A percentile compares a stretch with the other conserved stretches of the same genome.
Evolutionary conservation across 192 early-diverging fungal genomes (phyloP).

Genomic region (Endogone sp.): DNA sequence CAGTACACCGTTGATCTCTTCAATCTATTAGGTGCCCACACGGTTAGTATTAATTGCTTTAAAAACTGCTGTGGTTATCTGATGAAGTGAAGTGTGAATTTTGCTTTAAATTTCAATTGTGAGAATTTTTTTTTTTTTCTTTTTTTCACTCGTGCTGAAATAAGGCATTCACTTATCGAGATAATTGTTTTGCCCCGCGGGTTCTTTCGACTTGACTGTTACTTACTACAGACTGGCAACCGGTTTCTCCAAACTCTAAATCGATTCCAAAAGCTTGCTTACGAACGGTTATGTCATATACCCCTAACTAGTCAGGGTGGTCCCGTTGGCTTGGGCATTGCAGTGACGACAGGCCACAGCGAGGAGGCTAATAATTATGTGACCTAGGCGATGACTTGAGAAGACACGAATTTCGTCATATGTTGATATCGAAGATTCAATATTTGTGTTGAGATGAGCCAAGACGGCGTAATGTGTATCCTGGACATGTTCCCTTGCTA

Average conservation of each 20-base stretch:
- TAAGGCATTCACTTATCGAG: too few species aligned
- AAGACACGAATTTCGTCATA: not conserved
- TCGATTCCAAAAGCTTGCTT: slow-evolving; percentile 38
- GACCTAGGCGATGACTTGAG: not conserved
- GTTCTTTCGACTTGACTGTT: not conserved
- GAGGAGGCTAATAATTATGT: not conserved
- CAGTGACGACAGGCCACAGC: not conserved
- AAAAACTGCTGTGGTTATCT: too few species aligned
- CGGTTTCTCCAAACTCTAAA: slow-evolving; percentile 39
- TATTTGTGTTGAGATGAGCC: not conserved
- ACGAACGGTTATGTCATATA: slow-evolving; percentile 28
- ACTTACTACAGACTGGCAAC: slow-evolving; percentile 26
- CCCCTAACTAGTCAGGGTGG: not conserved
- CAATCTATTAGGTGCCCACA: slow-evolving; percentile 64
- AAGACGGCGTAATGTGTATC: not conserved
- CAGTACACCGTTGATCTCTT: slow-evolving; percentile 71
- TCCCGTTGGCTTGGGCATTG: not conserved
- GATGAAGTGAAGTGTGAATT: too few species aligned
- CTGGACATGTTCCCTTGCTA: not conserved
- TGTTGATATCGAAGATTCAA: not conserved
- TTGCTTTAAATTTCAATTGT: too few species aligned
- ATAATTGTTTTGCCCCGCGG: too few species aligned
- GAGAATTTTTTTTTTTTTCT: too few species aligned
- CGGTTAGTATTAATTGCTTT: too few species aligned
- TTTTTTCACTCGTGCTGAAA: too few species aligned